Conservation (phyloP, 2,329 filamentous ascomycete genomes). For the Hypoxylon sp. region DNA sequence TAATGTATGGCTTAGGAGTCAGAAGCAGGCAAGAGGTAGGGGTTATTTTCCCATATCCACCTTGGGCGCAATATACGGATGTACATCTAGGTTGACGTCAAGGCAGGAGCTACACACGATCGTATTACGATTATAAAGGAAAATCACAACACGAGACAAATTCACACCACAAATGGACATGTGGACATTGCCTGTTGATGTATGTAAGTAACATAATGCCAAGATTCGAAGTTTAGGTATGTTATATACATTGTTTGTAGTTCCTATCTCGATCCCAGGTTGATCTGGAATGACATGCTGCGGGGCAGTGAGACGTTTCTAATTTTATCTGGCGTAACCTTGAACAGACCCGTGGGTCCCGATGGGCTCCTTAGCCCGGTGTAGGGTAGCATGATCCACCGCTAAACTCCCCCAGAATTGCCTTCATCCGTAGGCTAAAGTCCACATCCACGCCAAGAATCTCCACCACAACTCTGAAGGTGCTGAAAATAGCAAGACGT, state of each 20-base stretch:
- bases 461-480: conserved; percentile 21
- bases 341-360: not conserved
- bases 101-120: conserved; percentile 18
- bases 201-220: not conserved
- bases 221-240: not conserved
- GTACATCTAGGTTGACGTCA: conserved; percentile 7
- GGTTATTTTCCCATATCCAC: conserved; percentile 20
- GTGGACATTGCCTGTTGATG: conserved; percentile 11
- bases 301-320: conserved; percentile 22
- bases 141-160: conserved; percentile 28
- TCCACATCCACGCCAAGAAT: conserved; percentile 43
- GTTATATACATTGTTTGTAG: not conserved
- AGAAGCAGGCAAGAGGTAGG: conserved; percentile 1
- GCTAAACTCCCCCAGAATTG: conserved; percentile 27
- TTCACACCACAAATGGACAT: conserved; percentile 29
- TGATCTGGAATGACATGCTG: conserved; percentile 2
- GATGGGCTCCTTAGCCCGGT: conserved; percentile 21
- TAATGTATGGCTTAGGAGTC: not conserved
- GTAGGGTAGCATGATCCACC: conserved; percentile 33
- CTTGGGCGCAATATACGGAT: not conserved
- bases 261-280: not conserved
- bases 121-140: conserved; percentile 28
- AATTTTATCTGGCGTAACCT: conserved; percentile 28
- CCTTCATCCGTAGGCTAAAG: conserved; percentile 49
- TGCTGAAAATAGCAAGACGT: conserved; percentile 31